phyloP scores from a whole-genome alignment of 129 eudicot genomes.

The Tagetes patula region DNA sequence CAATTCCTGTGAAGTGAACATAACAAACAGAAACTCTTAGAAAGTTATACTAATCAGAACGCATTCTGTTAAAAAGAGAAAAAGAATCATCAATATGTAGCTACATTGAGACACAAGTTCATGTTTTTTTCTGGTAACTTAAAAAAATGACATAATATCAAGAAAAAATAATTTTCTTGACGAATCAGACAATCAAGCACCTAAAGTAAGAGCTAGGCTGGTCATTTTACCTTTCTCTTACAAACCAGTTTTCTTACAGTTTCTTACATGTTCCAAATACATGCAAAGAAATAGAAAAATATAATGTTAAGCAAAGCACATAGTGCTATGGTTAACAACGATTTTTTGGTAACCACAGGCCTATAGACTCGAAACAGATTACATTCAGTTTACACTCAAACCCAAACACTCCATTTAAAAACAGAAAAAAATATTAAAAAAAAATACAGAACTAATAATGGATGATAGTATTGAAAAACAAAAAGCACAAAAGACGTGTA shows the following conservation, averaged over 20 bases:
- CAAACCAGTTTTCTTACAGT: neutral
- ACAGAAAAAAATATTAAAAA: neutral
- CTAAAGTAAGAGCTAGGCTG: neutral
- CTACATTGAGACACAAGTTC: neutral
- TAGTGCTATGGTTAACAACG: neutral
- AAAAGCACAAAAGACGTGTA: constrained; percentile 8
- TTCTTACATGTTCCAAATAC: neutral
- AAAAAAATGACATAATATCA: neutral
- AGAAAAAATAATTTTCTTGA: neutral
- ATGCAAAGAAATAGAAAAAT: neutral
- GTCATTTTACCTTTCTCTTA: neutral
- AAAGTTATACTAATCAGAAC: neutral
- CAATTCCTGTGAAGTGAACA: constrained; percentile 43
- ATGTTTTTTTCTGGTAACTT: neutral
- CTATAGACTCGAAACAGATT: neutral
- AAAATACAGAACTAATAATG: neutral
- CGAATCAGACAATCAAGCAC: neutral
- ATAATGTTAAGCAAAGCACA: neutral
- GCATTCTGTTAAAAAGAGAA: neutral
- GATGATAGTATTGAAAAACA: neutral
- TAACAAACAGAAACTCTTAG: neutral
- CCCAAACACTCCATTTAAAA: constrained; percentile 7
- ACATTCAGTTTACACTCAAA: neutral
- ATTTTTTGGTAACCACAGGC: neutral
- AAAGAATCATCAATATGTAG: neutral